phyloP scores from a whole-genome alignment of 2,329 filamentous ascomycete genomes.

The Hypoxylon sp. region DNA sequence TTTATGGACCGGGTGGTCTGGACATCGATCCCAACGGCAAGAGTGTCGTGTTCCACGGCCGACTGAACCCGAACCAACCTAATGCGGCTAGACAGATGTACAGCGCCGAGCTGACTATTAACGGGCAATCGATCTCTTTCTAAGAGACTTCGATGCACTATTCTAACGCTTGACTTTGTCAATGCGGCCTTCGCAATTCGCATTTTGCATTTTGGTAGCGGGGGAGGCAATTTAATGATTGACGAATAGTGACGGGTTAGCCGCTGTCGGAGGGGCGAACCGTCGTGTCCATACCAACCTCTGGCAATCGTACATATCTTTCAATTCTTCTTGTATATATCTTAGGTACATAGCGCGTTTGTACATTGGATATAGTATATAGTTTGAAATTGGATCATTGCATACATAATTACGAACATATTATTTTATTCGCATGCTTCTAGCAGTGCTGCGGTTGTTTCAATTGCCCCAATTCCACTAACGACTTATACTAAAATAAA shows the following conservation, averaged over 20 bases:
- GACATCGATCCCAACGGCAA: conserved; percentile 54
- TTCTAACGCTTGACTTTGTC: not conserved
- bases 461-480: not conserved
- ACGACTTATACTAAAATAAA: not conserved
- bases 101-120: conserved; percentile 49
- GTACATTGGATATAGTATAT: conserved; percentile 21
- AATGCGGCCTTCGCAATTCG: not conserved
- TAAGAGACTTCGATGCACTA: not conserved
- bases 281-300: conserved; percentile 17
- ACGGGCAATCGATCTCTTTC: conserved; percentile 39
- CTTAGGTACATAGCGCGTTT: conserved; percentile 8
- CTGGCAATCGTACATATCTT: conserved; percentile 27
- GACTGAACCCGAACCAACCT: conserved; percentile 42
- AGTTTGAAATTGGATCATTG: not conserved
- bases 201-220: no score
- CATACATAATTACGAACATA: not conserved
- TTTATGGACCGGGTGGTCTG: conserved; percentile 53
- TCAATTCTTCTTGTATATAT: conserved; percentile 7
- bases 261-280: not conserved
- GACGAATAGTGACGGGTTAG: conserved; percentile 10
- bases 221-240: not conserved
- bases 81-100: conserved; percentile 47
- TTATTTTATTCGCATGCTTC: not conserved
- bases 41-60: conserved; percentile 52
- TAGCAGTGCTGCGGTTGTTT: not conserved